Percentiles rank a stretch among this genome's conserved stretches.
Conservation (phyloP, 169 alveolate species). For the Eimeria maxima region DNA sequence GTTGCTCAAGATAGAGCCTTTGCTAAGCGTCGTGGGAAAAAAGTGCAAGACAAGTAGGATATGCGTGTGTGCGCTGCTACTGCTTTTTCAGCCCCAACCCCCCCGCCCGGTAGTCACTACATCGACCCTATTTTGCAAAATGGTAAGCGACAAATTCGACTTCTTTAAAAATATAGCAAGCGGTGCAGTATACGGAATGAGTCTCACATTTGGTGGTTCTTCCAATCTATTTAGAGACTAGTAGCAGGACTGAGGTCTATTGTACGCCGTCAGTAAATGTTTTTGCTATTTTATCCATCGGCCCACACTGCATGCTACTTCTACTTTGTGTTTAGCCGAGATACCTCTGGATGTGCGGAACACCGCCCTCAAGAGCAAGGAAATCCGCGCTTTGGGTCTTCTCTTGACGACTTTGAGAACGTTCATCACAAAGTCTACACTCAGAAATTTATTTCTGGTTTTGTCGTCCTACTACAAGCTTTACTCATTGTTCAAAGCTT, state of each 20-base stretch:
- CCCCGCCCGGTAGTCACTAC: neutral
- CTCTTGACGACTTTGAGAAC: constrained; percentile 59
- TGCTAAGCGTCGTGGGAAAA: neutral
- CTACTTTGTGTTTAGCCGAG: neutral
- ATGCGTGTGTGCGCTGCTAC: neutral
- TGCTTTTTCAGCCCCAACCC: constrained; percentile 19
- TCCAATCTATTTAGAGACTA: neutral
- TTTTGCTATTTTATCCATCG: neutral
- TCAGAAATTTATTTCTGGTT: constrained; percentile 26
- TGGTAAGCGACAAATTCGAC: neutral
- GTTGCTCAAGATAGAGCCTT: neutral
- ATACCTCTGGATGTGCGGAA: constrained; percentile 65
- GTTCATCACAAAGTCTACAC: constrained; percentile 32
- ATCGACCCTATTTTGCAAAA: constrained; percentile 53
- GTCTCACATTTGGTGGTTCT: neutral
- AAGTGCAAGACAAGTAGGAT: neutral
- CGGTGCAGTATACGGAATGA: neutral
- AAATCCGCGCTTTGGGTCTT: constrained; percentile 56
- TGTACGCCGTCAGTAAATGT: neutral
- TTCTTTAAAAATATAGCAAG: neutral
- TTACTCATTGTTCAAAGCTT: constrained; percentile 40
- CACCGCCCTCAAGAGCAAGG: constrained; percentile 55
- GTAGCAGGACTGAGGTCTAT: neutral
- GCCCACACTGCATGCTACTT: neutral
- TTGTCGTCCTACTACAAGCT: constrained; percentile 45